Conservation (phyloP, 139 green algal genomes). For the Spirogloea muscicola region DNA sequence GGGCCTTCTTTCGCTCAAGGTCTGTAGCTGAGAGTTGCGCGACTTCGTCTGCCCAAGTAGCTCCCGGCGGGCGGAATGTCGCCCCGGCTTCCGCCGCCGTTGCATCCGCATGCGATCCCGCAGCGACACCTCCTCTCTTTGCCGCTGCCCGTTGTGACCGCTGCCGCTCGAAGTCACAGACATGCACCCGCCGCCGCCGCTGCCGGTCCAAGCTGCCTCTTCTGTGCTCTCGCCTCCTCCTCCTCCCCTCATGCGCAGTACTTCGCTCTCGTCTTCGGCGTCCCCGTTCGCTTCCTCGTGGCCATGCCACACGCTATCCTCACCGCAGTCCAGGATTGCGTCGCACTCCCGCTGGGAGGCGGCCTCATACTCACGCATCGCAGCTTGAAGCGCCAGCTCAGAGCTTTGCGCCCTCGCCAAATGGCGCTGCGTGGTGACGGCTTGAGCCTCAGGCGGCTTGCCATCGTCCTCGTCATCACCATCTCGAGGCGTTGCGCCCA, state of each 20-base stretch:
- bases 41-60: too few species aligned
- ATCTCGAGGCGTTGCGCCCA: too few species aligned
- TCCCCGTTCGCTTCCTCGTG: not conserved
- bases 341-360: conserved; percentile 1
- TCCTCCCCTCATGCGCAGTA: not conserved
- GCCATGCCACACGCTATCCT: not conserved
- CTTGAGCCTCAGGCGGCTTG: too few species aligned
- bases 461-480: too few species aligned
- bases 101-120: conserved; percentile 25
- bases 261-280: not conserved
- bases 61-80: too few species aligned
- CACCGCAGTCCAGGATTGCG: conserved; percentile 11
- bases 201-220: too few species aligned
- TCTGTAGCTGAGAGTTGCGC: too few species aligned
- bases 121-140: conserved; percentile 13
- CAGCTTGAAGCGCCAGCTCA: conserved; percentile 4
- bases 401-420: not conserved
- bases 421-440: too few species aligned
- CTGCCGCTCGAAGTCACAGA: too few species aligned
- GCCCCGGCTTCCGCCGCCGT: not conserved
- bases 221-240: not conserved
- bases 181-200: too few species aligned
- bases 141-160: not conserved
- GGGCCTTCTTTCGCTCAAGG: too few species aligned
- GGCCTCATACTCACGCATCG: not conserved